Percentiles rank a stretch among this genome's conserved stretches.
Conservation (phyloP, 179 eudicot species). For the Carnegiea gigantea region DNA sequence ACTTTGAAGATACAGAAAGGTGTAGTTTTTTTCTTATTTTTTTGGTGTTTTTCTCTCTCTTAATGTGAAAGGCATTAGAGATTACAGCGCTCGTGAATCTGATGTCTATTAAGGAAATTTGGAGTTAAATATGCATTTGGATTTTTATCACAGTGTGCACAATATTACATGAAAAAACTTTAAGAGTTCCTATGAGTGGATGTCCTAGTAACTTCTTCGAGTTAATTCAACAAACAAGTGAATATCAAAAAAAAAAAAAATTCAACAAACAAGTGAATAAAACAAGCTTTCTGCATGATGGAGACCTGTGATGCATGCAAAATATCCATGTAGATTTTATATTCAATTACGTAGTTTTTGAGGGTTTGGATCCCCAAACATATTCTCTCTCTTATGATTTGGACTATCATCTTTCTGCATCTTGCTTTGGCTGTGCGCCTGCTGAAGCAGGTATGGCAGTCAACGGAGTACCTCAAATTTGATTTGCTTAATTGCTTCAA, state of each 20-base stretch:
- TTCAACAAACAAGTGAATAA: background rate
- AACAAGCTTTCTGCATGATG: background rate
- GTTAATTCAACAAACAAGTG: background rate
- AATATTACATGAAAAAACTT: background rate
- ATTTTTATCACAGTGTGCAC: background rate
- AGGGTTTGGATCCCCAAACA: background rate
- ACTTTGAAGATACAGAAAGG: background rate
- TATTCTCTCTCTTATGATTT: too few relatives aligned
- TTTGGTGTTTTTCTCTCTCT: too few relatives aligned
- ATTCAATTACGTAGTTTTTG: background rate
- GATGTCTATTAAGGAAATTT: background rate
- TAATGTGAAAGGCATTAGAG: too few relatives aligned
- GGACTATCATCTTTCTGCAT: too few relatives aligned
- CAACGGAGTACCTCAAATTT: too few relatives aligned
- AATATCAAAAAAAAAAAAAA: too few relatives aligned
- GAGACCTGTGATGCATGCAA: too few relatives aligned
- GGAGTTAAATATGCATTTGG: background rate
- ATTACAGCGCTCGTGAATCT: too few relatives aligned
- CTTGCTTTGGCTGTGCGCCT: too few relatives aligned
- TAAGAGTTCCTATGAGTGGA: background rate
- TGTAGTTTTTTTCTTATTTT: background rate
- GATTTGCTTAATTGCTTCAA: too few relatives aligned
- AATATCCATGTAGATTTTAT: background rate
- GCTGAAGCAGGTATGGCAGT: background rate
- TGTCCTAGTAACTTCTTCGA: background rate